Evolutionary conservation across 305 asterid genomes (phyloP).

Genomic region (Solanum hybrid): DNA sequence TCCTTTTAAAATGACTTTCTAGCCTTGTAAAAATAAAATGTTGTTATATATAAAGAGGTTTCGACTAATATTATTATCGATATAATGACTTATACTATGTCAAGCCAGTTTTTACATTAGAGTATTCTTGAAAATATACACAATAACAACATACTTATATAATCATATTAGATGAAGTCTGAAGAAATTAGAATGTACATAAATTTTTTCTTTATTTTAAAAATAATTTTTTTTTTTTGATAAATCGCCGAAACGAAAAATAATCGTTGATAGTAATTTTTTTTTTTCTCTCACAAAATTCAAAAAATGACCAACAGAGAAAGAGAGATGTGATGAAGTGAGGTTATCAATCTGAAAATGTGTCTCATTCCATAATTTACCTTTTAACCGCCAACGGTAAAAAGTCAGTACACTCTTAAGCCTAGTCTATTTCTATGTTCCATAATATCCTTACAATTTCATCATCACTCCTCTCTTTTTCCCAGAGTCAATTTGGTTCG

Average conservation of each 20-base stretch:
- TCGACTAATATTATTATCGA: too few species aligned
- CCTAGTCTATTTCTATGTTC: slow-evolving; percentile 7
- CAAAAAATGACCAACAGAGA: not conserved
- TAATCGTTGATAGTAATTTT: too few species aligned
- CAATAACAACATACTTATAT: not conserved
- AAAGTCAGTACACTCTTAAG: not conserved
- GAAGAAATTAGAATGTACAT: not conserved
- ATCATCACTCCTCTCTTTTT: not conserved
- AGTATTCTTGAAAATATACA: not conserved
- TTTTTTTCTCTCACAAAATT: not conserved
- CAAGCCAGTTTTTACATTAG: not conserved
- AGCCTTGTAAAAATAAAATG: not conserved
- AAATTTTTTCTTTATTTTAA: too few species aligned
- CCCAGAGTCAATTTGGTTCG: accelerated
- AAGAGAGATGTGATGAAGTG: not conserved
- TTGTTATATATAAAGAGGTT: not conserved
- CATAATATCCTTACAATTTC: slow-evolving; percentile 2
- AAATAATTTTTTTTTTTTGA: too few species aligned
- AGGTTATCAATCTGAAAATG: slow-evolving; percentile 5
- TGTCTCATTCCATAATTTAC: slow-evolving; percentile 10
- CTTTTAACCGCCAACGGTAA: not conserved
- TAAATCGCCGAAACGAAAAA: too few species aligned
- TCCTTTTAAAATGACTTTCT: not conserved
- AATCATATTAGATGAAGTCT: too few species aligned
- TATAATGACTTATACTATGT: too few species aligned